Conservation (phyloP, 768 basidiomycete genomes). For the Auriscalpium orientale region DNA sequence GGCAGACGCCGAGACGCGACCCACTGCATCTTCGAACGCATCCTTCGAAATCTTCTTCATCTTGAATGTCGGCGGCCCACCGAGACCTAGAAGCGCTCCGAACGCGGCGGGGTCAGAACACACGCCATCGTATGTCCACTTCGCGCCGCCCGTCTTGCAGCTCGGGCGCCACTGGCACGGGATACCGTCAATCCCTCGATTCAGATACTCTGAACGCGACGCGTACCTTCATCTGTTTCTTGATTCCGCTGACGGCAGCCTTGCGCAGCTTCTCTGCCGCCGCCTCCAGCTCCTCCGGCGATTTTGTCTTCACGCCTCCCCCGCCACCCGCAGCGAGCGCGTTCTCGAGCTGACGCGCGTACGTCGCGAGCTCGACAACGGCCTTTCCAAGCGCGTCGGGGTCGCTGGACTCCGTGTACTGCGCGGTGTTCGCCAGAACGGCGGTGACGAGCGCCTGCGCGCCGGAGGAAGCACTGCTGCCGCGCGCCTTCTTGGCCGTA, state of each 20-base stretch:
- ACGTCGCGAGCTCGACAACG: slow-evolving; percentile 25
- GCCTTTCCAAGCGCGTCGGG: slow-evolving; percentile 23
- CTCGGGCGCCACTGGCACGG: slow-evolving; percentile 41
- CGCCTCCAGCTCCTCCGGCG: slow-evolving; percentile 29
- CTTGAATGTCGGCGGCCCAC: slow-evolving; percentile 41
- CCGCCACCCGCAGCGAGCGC: slow-evolving; percentile 1
- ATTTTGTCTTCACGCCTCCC: slow-evolving; percentile 18
- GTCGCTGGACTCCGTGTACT: slow-evolving; percentile 29
- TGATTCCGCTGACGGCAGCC: slow-evolving; percentile 41
- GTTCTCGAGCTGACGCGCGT: slow-evolving; percentile 26
- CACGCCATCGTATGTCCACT: slow-evolving; percentile 46
- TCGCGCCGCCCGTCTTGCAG: slow-evolving; percentile 39
- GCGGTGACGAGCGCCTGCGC: slow-evolving; percentile 29
- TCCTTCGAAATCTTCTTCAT: slow-evolving; percentile 35
- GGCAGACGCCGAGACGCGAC: slow-evolving; percentile 7
- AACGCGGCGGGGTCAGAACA: slow-evolving; percentile 42
- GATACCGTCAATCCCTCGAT: background rate
- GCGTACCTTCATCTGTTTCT: slow-evolving; percentile 40
- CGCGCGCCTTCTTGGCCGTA: slow-evolving; percentile 24
- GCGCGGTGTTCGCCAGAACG: slow-evolving; percentile 31
- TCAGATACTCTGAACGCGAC: background rate
- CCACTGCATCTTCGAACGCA: slow-evolving; percentile 29
- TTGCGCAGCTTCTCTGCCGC: slow-evolving; percentile 39
- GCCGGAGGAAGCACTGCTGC: slow-evolving; percentile 18
- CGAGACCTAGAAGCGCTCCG: slow-evolving; percentile 34